Base-by-base conservation (phyloP, 2,329 filamentous ascomycete genomes). In the Fusarium pseudograminearum region DNA sequence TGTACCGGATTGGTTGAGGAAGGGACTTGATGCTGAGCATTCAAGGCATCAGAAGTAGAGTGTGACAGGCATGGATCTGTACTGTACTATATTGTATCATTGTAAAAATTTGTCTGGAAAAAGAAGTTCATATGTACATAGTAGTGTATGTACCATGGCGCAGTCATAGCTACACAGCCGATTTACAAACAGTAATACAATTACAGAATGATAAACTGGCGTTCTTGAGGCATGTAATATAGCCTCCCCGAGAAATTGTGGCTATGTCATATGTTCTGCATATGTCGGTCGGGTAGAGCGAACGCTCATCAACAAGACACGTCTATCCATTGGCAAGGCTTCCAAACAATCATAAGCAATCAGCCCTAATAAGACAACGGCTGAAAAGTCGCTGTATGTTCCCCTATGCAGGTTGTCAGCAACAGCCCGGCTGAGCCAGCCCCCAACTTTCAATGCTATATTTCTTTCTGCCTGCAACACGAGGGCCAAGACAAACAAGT, bases 1-100 rank as follows among this genome's bases (percentile, higher is more conserved):
- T 79, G 90, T 98, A 72, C 94, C 94, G 1, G 84, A 89, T 41
- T 98, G 95, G 95, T 58, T 89, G 76, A 81, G 83, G 56, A 72
- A 73, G 22, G 80, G 80, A 16, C 70, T 87, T 46, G 76, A 79
- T 26, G 77, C 73, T 18, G 50, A 71, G 53, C 52, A 61, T 18
- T 44, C 70, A 44, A 66, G 71, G 47, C 61, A 66, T 40, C 74
- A 67, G 71, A 47, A 42, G 38, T 41, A 58, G 15, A 62, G 18
- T 15, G 7, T 16, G 47, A 16, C 28, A 45, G 47, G 30, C 14
- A 22, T 24, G 34, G 16, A 47, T 20, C 18, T 41, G 31, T 50
- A 20, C 26, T 70, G 57, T 60, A 69, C 38, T 44, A 57, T 50
- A 59, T 30, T 69, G 69, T 69, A 71, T 56, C 24, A 55, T 38